Percentiles rank a stretch among this genome's conserved stretches.
Evolutionary conservation across 148 eudicot genomes (phyloP).

Genomic region (Arbutus unedo): DNA sequence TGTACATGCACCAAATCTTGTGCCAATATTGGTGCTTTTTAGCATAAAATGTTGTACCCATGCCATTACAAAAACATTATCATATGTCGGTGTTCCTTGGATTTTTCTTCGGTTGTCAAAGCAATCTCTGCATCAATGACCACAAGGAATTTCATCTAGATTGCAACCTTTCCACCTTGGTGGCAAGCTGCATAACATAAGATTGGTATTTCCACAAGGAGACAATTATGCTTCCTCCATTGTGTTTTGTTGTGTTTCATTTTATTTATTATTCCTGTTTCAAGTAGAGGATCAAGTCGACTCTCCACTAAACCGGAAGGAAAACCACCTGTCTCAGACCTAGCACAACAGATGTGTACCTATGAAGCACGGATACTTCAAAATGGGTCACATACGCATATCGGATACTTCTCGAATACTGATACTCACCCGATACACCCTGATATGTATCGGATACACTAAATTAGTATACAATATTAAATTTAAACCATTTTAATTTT

Average conservation of each 20-base stretch:
- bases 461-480: too few relatives aligned
- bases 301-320: too few relatives aligned
- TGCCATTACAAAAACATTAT: not conserved
- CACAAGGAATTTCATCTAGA: not conserved
- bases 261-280: not conserved
- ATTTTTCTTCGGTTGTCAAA: not conserved
- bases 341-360: too few relatives aligned
- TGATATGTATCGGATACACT: too few relatives aligned
- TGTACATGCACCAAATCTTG: not conserved
- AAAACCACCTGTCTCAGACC: too few relatives aligned
- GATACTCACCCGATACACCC: too few relatives aligned
- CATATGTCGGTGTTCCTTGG: not conserved
- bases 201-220: not conserved
- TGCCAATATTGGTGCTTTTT: not conserved
- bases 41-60: too few relatives aligned
- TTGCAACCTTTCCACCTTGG: not conserved
- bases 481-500: too few relatives aligned
- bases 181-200: not conserved
- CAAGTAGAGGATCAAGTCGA: too few relatives aligned
- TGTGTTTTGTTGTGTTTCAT: not conserved
- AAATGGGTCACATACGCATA: too few relatives aligned
- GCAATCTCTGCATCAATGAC: not conserved
- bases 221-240: not conserved
- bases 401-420: too few relatives aligned
- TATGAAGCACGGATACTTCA: too few relatives aligned